Conservation (phyloP, 176 grass and related monocot genomes). For the Rhynchospora pubera region DNA sequence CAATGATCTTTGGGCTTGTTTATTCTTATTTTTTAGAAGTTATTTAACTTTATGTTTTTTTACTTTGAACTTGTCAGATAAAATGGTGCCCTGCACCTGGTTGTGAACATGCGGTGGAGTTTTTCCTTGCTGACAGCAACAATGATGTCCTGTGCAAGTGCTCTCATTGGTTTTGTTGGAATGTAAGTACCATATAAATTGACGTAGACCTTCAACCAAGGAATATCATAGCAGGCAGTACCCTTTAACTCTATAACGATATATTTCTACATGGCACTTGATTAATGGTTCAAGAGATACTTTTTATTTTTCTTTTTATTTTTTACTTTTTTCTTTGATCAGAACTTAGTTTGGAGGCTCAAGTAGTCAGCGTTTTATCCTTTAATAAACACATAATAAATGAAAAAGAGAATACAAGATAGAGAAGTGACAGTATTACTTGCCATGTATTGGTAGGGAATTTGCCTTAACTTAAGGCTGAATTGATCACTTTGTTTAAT, state of each 20-base stretch:
- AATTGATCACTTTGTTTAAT: neutral
- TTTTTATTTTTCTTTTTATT: too few relatives aligned
- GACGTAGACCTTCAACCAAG: neutral
- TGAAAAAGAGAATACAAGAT: neutral
- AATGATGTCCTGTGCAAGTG: conserved; percentile 74
- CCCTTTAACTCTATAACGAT: neutral
- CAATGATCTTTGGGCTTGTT: neutral
- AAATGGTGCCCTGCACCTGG: conserved; percentile 98
- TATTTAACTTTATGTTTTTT: neutral
- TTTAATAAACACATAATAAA: neutral
- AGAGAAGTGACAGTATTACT: neutral
- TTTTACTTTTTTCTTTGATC: neutral
- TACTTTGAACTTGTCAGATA: conserved; percentile 36
- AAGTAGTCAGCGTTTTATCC: neutral
- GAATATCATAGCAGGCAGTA: neutral
- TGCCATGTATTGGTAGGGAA: neutral
- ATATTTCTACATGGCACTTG: neutral
- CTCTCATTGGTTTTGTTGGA: conserved; percentile 79
- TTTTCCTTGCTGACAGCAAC: conserved; percentile 41
- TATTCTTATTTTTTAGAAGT: conserved; percentile 13
- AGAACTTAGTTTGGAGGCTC: neutral
- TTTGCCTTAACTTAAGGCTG: neutral
- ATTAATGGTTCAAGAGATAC: neutral
- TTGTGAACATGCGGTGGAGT: conserved; percentile 85
- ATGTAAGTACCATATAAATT: conserved; percentile 45